Conservation (phyloP, 495 filamentous ascomycete species). For the Tuber umbilicatum region DNA sequence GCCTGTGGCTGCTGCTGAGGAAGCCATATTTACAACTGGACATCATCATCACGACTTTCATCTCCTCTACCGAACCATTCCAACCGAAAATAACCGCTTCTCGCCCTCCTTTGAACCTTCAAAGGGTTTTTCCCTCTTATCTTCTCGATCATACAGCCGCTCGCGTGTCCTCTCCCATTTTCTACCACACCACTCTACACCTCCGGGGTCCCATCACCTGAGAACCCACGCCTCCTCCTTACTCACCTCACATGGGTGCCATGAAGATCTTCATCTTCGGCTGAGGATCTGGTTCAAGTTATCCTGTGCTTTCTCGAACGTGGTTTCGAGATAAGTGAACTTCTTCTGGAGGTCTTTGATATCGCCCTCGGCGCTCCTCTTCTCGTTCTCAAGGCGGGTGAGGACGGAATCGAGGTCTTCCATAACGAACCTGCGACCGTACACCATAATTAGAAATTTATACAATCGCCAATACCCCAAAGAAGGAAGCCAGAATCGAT, state of each 20-base stretch:
- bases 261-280: constrained; percentile 45
- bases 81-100: neutral
- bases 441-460: neutral
- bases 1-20: neutral
- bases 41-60: neutral
- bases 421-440: constrained; percentile 67
- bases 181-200: neutral
- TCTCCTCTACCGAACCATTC: neutral
- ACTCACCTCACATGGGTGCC: neutral
- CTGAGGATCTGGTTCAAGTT: constrained; percentile 81
- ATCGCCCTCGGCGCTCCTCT: constrained; percentile 66
- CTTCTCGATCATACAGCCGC: neutral
- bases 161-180: neutral
- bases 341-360: constrained; percentile 78
- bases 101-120: neutral
- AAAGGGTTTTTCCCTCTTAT: neutral
- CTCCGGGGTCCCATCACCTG: neutral
- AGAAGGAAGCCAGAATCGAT: neutral
- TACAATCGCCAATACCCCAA: neutral
- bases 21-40: neutral
- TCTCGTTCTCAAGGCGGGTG: constrained; percentile 67
- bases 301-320: constrained; percentile 82
- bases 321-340: constrained; percentile 88
- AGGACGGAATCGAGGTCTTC: constrained; percentile 66
- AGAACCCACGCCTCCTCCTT: neutral